phyloP scores from a whole-genome alignment of 768 basidiomycete genomes.

The Mycena belliarum region DNA sequence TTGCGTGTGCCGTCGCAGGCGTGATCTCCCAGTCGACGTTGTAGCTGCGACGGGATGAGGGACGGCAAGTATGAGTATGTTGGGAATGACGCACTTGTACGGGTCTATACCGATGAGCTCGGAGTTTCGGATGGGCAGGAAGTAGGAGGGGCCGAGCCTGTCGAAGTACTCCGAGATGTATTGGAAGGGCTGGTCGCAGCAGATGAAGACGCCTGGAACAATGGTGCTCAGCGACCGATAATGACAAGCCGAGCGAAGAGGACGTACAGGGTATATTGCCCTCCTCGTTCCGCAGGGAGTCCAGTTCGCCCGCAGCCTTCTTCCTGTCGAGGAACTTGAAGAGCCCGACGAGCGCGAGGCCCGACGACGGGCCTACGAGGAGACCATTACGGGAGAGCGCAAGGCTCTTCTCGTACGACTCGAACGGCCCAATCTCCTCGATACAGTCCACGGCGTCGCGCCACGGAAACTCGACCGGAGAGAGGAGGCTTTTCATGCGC shows the following conservation, averaged over 20 bases:
- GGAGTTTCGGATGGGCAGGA: constrained; percentile 21
- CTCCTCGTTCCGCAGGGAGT: constrained; percentile 17
- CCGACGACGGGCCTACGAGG: constrained; percentile 27
- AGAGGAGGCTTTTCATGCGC: constrained; percentile 23
- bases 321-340: constrained; percentile 26
- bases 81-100: constrained; percentile 19
- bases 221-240: background rate
- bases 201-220: constrained; percentile 27
- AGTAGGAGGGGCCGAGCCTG: constrained; percentile 25
- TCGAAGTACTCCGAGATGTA: constrained; percentile 27
- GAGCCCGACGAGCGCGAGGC: constrained; percentile 24
- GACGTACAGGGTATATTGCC: constrained; percentile 24
- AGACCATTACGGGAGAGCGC: constrained; percentile 26
- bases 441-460: constrained; percentile 25
- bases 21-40: constrained; percentile 27
- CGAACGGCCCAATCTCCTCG: constrained; percentile 24
- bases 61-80: no score
- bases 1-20: constrained; percentile 16
- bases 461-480: constrained; percentile 29
- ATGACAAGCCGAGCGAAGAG: background rate
- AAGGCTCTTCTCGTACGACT: constrained; percentile 26
- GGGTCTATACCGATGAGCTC: constrained; percentile 26
- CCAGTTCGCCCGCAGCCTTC: constrained; percentile 19
- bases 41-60: constrained; percentile 6
- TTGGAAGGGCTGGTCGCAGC: constrained; percentile 28